Percentiles rank a stretch among this genome's conserved stretches.
Conservation (phyloP, 1,284 basidiomycete species). For the Serendipita sp. region DNA sequence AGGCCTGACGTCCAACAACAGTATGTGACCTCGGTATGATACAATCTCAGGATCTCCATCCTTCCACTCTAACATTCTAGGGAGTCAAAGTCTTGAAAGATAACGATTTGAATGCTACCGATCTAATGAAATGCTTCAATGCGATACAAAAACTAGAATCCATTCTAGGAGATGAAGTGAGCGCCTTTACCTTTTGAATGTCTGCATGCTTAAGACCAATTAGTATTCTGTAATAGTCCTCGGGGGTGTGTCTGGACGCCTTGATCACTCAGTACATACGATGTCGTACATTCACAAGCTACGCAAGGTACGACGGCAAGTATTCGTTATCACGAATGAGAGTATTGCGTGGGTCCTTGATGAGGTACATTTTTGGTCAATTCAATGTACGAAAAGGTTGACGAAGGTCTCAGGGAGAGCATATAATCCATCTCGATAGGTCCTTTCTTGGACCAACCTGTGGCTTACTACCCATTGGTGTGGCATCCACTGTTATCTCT, state of each 20-base stretch:
- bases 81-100: slow-evolving; percentile 58
- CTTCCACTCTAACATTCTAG: slow-evolving; percentile 23
- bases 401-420: slow-evolving; percentile 47
- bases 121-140: slow-evolving; percentile 82
- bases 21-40: neutral
- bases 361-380: slow-evolving; percentile 32
- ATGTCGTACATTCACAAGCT: slow-evolving; percentile 77
- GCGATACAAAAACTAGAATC: slow-evolving; percentile 44
- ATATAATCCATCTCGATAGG: slow-evolving; percentile 64
- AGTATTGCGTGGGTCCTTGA: slow-evolving; percentile 83
- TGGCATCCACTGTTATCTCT: slow-evolving; percentile 57
- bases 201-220: slow-evolving; percentile 11
- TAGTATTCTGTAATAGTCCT: slow-evolving; percentile 66
- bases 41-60: neutral
- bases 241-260: slow-evolving; percentile 78
- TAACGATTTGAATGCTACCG: slow-evolving; percentile 71
- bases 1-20: slow-evolving; percentile 23
- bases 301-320: slow-evolving; percentile 41
- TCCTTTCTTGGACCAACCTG: slow-evolving; percentile 72
- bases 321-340: slow-evolving; percentile 74
- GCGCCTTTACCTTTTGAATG: slow-evolving; percentile 9
- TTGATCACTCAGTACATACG: slow-evolving; percentile 91
- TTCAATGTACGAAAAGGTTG: neutral
- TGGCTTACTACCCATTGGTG: slow-evolving; percentile 81
- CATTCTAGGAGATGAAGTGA: slow-evolving; percentile 26